phyloP scores from a whole-genome alignment of 1,139 yeast genomes.

The Schizosaccharomyces versatilis region DNA sequence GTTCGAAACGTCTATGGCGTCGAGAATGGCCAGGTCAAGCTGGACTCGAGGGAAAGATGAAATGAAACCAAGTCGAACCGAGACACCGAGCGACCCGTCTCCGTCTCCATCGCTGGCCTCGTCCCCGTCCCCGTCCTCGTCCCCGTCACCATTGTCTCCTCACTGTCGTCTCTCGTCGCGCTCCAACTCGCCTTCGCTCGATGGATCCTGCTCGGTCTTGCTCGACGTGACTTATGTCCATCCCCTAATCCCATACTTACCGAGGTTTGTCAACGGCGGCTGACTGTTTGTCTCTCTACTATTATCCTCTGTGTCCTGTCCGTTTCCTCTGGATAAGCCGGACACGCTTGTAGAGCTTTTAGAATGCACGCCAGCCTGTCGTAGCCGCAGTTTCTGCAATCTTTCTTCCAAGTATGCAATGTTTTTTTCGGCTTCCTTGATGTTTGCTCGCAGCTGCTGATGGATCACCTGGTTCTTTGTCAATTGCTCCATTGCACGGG shows the following conservation, averaged over 20 bases:
- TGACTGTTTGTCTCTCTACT: constrained; percentile 4
- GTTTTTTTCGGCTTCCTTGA: constrained; percentile 76
- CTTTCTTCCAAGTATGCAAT: constrained; percentile 71
- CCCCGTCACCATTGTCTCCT: not conserved
- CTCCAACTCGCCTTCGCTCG: too few species aligned
- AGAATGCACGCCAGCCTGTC: not conserved
- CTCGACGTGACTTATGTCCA: too few species aligned
- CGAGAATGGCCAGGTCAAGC: too few species aligned
- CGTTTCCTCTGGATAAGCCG: not conserved
- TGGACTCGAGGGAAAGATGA: too few species aligned
- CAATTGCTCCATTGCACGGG: constrained; percentile 52
- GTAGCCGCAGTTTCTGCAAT: constrained; percentile 34
- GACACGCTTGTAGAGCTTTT: constrained; percentile 3
- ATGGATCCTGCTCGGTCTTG: too few species aligned
- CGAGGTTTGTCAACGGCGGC: constrained; percentile 3
- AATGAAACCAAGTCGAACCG: not conserved
- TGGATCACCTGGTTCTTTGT: constrained; percentile 64
- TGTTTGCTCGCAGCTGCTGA: constrained; percentile 74
- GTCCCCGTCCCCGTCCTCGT: not conserved
- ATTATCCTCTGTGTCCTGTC: not conserved
- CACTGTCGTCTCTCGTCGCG: constrained; percentile 1
- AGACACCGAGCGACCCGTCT: not conserved
- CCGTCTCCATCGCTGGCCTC: too few species aligned
- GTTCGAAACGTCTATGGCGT: constrained; percentile 7
- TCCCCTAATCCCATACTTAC: too few species aligned